Percentiles rank a stretch among this genome's conserved stretches.
Evolutionary conservation across 805 yeast genomes (phyloP).

Genomic region (Saccharomycopsis javanensis): DNA sequence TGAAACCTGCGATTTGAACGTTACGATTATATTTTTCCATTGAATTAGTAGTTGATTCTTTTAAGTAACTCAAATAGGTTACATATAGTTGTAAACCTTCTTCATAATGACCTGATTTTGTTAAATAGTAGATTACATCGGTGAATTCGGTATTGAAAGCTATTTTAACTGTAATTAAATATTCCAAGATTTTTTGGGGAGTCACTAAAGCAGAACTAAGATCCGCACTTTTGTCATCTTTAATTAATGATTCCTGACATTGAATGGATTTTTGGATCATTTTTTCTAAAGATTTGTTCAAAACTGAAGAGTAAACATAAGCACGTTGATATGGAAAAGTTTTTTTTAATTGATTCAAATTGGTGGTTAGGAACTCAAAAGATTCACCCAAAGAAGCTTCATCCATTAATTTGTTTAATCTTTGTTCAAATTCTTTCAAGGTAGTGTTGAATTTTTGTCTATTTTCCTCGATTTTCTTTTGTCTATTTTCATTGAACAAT

Average conservation of each 20-base stretch:
- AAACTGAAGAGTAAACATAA: background rate
- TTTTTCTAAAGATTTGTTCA: slow-evolving; percentile 3
- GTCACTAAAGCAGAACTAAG: background rate
- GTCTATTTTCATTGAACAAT: too few species aligned
- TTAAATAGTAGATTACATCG: slow-evolving; percentile 5
- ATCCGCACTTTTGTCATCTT: background rate
- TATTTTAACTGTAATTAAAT: background rate
- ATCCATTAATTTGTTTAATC: background rate
- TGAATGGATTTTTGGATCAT: slow-evolving; percentile 2
- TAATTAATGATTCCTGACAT: background rate
- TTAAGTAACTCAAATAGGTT: slow-evolving; percentile 3
- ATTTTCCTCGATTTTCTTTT: background rate
- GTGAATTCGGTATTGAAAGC: slow-evolving; percentile 6
- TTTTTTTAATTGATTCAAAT: background rate
- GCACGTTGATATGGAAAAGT: background rate
- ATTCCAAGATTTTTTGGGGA: slow-evolving; percentile 8
- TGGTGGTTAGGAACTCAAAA: slow-evolving; percentile 6
- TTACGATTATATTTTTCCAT: background rate
- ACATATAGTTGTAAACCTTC: slow-evolving; percentile 9
- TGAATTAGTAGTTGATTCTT: slow-evolving; percentile 2
- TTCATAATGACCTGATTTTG: background rate
- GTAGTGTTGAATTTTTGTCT: background rate
- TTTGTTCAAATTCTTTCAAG: background rate
- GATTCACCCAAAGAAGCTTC: slow-evolving; percentile 5
- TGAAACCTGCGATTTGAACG: slow-evolving; percentile 5